Evolutionary conservation across 345 rosid genomes (phyloP), one percentile per base, ranked within the genome.

Genomic region (Citrus unshiu): DNA sequence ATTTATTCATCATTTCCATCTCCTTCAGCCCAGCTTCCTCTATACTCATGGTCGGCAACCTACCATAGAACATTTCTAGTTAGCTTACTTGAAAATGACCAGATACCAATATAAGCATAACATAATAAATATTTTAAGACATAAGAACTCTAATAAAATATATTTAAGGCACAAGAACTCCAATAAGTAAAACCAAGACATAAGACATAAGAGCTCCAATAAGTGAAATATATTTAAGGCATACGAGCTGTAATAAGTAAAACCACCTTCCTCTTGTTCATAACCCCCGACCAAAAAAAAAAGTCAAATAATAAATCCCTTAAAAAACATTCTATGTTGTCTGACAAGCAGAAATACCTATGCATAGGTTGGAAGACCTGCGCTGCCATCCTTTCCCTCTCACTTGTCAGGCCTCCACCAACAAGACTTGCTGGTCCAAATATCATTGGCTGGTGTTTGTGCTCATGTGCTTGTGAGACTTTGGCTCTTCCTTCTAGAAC

Each of bases 11-110:
- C 25, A 93, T 97, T 69, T 88, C 87, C 99, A 93, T 93, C 88
- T 97, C 98, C 84, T 65, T 91, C 71, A 94, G 81, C 37, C 99
- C 98, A 74, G 99, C 98, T 86, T 93, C 99, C 84, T 97, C 99
- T 71, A 97, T 94, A 81, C 99, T 92, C 98, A 94, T 94, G 21
- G 99, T 97, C 24, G 99, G 99, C 92, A 94, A 83, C 95, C 99
- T 94, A 65, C 29, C 49, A 71, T 9, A 8, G 29, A 34, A 51
- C 32, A 67, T 35, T 57, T 59, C 43, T 34, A 40, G 18, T 84
- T 68, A 81, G 61, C 46, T 74, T 40, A 39, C 74, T 40, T 63
- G 35, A 16, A 16, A 75, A 2, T 10, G 32, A 30, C 66, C 19
- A 61, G 57, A 69, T 24, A 57, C 2, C 7, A 62, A 61, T 40